phyloP scores from a whole-genome alignment of 495 filamentous ascomycete species.

The Penicillium mononematosum region DNA sequence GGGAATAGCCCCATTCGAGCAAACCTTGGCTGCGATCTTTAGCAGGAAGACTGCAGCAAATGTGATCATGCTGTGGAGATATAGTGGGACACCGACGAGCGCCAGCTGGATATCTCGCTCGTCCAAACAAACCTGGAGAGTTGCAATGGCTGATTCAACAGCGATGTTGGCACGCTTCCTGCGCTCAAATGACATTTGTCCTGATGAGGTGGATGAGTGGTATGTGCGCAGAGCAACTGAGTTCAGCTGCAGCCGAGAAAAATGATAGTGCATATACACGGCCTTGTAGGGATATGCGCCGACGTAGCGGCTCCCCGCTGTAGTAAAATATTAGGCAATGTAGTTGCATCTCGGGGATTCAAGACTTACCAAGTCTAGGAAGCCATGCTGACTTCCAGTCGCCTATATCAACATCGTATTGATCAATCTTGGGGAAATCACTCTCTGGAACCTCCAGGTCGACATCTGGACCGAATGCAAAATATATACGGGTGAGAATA shows the following conservation, averaged over 20 bases:
- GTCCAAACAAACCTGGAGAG: conserved; percentile 48
- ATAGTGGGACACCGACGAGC: conserved; percentile 53
- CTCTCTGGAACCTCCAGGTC: conserved; percentile 51
- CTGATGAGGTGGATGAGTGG: conserved; percentile 47
- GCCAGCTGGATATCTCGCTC: conserved; percentile 52
- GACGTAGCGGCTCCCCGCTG: conserved; percentile 50
- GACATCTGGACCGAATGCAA: conserved; percentile 58
- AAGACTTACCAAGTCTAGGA: conserved; percentile 44
- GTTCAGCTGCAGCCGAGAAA: conserved; percentile 57
- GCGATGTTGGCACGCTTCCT: conserved; percentile 54
- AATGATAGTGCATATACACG: conserved; percentile 53
- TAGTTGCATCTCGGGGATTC: too few relatives aligned
- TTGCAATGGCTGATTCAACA: conserved; percentile 53
- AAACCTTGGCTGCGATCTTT: conserved; percentile 50
- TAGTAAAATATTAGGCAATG: not conserved
- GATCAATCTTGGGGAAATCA: conserved; percentile 44
- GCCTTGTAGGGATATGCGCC: conserved; percentile 54
- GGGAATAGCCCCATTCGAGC: conserved; percentile 32
- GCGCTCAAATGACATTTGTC: conserved; percentile 50
- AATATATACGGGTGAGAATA: conserved; percentile 56
- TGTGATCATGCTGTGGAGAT: conserved; percentile 58
- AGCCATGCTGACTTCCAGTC: conserved; percentile 52
- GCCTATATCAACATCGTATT: conserved; percentile 44
- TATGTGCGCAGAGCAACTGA: conserved; percentile 58
- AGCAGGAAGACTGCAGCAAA: conserved; percentile 56